Conservation (phyloP, 257 asterid species). For the Salvia miltiorrhiza region DNA sequence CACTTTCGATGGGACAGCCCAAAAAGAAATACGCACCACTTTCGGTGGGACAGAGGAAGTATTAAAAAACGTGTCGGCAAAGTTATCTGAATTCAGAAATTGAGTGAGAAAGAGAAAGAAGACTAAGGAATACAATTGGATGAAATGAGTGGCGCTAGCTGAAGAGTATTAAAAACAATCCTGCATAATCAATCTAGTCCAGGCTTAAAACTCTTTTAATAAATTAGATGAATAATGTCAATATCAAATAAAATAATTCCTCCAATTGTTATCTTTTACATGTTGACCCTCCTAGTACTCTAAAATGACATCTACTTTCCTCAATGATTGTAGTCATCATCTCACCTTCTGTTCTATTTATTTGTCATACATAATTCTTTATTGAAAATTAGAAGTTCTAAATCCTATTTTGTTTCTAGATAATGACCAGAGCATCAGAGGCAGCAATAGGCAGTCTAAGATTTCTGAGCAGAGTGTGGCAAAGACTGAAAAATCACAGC, state of each 20-base stretch:
- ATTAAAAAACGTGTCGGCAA: no score
- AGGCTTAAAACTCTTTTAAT: not conserved
- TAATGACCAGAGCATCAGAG: slow-evolving; percentile 22
- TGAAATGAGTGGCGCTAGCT: no score
- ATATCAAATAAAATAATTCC: not conserved
- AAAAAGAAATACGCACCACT: no score
- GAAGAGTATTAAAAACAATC: not conserved
- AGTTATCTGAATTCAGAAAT: no score
- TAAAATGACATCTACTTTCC: not conserved
- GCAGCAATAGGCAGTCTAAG: slow-evolving; percentile 42
- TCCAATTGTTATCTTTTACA: not conserved
- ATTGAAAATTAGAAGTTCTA: not conserved
- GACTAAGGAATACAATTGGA: no score
- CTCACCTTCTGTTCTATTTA: not conserved
- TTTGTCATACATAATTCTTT: not conserved
- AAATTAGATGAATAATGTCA: not conserved
- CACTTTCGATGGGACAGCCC: no score
- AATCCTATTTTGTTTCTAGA: not conserved
- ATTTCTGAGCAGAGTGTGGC: slow-evolving; percentile 46
- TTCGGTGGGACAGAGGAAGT: no score
- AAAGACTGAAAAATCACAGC: slow-evolving; percentile 52
- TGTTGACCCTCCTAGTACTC: not conserved
- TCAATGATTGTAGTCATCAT: not conserved
- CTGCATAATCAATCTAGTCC: not conserved
- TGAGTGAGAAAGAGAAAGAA: no score